Base-by-base conservation (phyloP, 2,329 filamentous ascomycete species). In the Parastagonospora nodorum region DNA sequence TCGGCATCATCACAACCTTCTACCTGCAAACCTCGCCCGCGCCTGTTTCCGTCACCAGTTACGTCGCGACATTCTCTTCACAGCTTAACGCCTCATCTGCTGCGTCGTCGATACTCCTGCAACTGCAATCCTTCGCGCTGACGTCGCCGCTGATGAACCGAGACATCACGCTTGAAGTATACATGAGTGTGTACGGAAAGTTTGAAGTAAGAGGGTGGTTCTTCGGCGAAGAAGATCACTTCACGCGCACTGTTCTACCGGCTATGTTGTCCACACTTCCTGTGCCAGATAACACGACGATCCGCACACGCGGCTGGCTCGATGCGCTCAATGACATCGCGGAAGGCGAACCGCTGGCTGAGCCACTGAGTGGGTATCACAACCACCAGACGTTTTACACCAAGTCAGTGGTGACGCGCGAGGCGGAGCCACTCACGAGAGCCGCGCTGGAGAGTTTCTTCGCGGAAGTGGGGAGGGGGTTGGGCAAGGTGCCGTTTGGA, bases 11-110 rank as follows among this genome's bases (percentile, higher is more conserved):
- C 4, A 35, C 32, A 10, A 70, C 55, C 8, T 71, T 64, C 52
- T 50, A 60, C 35, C 72, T 67, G 14, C 55, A 57, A 43, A 60
- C 60, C 4, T 52, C 64, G 29, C 46, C 42, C 10, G 63, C 63
- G 5, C 55, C 58, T n/a, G 51, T 36, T 19, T 14, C 24, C 12
- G 31, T 50, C 10, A 30, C 46, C 24, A 50, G 37, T 30, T 50
- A 29, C 32, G 29, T 36, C 8, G 7, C 37, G n/a, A 31, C 38
- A 12, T 50, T 50, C 28, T n/a, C 42, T 9, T 46, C 37, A 27
- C n/a, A 36, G 19, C 9, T 37, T 45, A 29, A 42, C 16, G 12
- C 48, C 9, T 19, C 37, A 30, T 8, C 37, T 10, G 42, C 42
- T 11, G 48, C 48, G 5, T 28, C 45, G 24, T 28, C 45, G 24